These are phyloP conservation scores for Pyrenophora seminiperda DNA, from an alignment of 2,329 filamentous ascomycete species.

Conservation along the genomic window DNA sequence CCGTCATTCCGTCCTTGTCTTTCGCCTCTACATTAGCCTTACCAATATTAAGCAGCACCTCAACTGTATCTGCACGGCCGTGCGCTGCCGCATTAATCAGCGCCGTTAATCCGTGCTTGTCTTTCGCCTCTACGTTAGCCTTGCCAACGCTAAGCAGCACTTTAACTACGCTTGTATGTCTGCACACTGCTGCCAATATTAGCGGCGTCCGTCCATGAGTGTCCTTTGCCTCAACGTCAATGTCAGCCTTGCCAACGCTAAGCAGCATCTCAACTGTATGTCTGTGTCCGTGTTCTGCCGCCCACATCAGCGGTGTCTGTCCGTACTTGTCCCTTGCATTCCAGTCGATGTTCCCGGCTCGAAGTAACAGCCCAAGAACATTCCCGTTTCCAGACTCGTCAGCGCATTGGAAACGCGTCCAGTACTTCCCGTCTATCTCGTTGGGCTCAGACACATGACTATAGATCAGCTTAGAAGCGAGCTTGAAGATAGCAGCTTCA, in stretches of 20 bases:
- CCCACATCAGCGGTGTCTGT: neutral
- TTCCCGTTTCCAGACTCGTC: constrained; percentile 4
- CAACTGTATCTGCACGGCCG: neutral
- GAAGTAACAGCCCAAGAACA: neutral
- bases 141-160: neutral
- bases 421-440: neutral
- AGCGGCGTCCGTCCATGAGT: neutral
- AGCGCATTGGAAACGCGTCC: neutral
- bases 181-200: neutral
- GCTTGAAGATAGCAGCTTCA: constrained; percentile 3
- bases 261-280: neutral
- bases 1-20: neutral
- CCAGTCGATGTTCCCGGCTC: neutral
- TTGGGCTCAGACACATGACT: neutral
- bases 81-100: constrained; percentile 1
- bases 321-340: neutral
- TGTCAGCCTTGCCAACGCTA: neutral
- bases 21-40: constrained; percentile 6
- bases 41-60: constrained; percentile 8
- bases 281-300: neutral
- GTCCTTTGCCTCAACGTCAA: neutral
- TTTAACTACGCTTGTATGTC: neutral
- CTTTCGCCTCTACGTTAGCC: neutral
- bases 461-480: constrained; percentile 6
- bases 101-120: neutral